Evolutionary conservation across 75 land plant genomes (phyloP).

Genomic region (Cryptomeria japonica): DNA sequence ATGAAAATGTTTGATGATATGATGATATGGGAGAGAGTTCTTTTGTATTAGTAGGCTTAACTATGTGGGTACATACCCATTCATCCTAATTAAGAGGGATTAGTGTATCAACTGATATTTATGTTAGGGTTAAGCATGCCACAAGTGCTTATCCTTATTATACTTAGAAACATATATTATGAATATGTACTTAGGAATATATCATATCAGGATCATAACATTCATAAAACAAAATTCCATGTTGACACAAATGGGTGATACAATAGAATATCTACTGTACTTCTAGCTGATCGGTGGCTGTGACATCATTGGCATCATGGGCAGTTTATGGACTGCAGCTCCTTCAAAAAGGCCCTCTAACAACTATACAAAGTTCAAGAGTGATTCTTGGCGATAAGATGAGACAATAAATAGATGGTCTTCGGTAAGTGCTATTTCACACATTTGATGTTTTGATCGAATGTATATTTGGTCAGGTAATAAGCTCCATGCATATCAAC

Average conservation of each 20-base stretch:
- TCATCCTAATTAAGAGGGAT: too few relatives aligned
- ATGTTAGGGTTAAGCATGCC: too few relatives aligned
- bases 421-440: background rate
- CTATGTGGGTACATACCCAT: too few relatives aligned
- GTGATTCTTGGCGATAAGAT: background rate
- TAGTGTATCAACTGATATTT: too few relatives aligned
- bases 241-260: background rate
- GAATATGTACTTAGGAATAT: too few relatives aligned
- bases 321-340: conserved; percentile 47
- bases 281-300: conserved; percentile 60
- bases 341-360: conserved; percentile 15
- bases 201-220: too few relatives aligned
- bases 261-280: background rate
- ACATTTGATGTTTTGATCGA: background rate
- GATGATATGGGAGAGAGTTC: too few relatives aligned
- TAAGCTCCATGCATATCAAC: background rate
- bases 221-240: background rate
- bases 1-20: too few relatives aligned
- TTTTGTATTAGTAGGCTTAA: too few relatives aligned
- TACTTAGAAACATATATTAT: too few relatives aligned
- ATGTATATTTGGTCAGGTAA: background rate
- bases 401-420: background rate
- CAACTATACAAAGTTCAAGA: conserved; percentile 10
- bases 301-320: conserved; percentile 55
- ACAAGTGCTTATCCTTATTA: too few relatives aligned